Evolutionary conservation across 2,329 filamentous ascomycete genomes (phyloP).

Genomic region (Penicillium sumatraense): DNA sequence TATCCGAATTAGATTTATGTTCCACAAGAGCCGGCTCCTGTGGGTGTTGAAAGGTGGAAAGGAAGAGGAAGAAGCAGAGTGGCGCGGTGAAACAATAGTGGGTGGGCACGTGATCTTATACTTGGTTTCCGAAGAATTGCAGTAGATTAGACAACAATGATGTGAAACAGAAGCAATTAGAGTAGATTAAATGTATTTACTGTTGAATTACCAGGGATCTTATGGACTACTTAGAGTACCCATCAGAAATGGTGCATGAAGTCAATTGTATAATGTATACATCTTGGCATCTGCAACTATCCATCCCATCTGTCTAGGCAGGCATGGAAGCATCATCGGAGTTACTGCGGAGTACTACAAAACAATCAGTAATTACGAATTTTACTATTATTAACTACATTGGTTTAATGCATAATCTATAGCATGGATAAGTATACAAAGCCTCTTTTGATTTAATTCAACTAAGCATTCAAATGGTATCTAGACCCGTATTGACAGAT

Average conservation of each 20-base stretch:
- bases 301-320: no score
- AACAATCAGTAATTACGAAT: no score
- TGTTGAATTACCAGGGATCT: no score
- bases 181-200: no score
- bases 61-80: not conserved
- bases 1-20: slow-evolving; percentile 4
- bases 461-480: slow-evolving; percentile 6
- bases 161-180: not conserved
- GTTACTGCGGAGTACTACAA: no score
- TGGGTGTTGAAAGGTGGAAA: slow-evolving; percentile 5
- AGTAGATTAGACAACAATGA: slow-evolving; percentile 1
- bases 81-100: slow-evolving; percentile 11
- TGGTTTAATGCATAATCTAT: no score
- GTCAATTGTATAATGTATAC: no score
- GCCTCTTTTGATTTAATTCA: not conserved
- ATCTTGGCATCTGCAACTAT: no score
- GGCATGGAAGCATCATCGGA: no score
- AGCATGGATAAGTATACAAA: not conserved
- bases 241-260: no score
- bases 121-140: slow-evolving; percentile 10
- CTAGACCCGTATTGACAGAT: slow-evolving; percentile 21
- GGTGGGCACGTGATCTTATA: slow-evolving; percentile 24
- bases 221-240: no score
- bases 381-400: no score
- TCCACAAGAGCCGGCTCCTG: slow-evolving; percentile 28